Base-by-base conservation (phyloP, 768 basidiomycete species). In the Phylloporus sp. region DNA sequence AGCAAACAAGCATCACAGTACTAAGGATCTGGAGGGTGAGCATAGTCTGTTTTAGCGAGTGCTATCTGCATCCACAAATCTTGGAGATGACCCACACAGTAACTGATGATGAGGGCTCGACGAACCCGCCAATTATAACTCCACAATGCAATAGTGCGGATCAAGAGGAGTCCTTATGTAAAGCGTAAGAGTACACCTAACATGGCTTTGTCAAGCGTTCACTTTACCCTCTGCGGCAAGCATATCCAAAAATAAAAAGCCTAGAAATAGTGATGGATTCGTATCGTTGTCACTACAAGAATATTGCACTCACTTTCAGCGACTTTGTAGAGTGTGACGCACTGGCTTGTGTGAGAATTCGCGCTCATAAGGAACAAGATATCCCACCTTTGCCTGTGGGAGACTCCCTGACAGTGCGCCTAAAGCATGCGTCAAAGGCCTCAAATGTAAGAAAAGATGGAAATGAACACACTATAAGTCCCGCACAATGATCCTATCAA, bases 111-210 rank as follows among this genome's bases (percentile, higher is more conserved):
- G 29, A 49, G 55, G 18, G 32, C 34, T 16, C 1, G 15, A 15
- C 46, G 26, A 20, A 56, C 15, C 18, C 18, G 9, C 13, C 24
- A 32, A 13, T 13, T 23, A 15, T 55, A 35, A 7, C 15, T 48
- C 54, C 53, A 55, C 36, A 55, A 34, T 2, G 54, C 52, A 28
- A 47, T 43, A 11, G 52, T 47, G 32, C 54, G 54, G 29, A 55
- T 54, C 52, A 55, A 40, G 28, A 55, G 53, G 5, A 55, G 20
- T 22, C 54, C 54, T 55, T 32, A 24, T n/a, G 23, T 11, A 35
- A 13, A 23, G 15, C 10, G 6, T 55, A 24, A 45, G 45, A 12
- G 5, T 18, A 47, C 11, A 15, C 2, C 10, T 13, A 5, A 5
- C n/a, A 15, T 23, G 18, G 20, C 27, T 24, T 20, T 15, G 40